Conservation (phyloP, 2,329 filamentous ascomycete species). For the Pseudopyricularia cyperi region DNA sequence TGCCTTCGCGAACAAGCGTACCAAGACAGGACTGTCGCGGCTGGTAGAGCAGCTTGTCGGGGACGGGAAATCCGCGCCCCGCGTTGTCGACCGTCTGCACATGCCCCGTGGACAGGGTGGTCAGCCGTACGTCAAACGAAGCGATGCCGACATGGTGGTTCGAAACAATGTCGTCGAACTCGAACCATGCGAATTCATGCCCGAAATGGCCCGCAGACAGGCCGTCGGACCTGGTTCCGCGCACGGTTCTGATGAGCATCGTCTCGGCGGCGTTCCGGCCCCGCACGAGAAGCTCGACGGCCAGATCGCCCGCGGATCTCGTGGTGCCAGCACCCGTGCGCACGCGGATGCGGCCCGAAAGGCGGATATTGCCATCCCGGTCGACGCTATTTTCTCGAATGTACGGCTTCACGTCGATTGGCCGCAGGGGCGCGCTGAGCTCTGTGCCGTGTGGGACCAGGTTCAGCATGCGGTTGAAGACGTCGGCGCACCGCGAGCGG, state of each 20-base stretch:
- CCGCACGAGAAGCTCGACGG: conserved; percentile 15
- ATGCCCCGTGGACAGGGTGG: conserved; percentile 11
- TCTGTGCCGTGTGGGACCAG: conserved; percentile 36
- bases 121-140: conserved; percentile 16
- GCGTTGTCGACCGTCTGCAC: not conserved
- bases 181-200: conserved; percentile 16
- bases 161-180: conserved; percentile 14
- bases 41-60: not conserved
- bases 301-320: conserved; percentile 32
- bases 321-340: conserved; percentile 29
- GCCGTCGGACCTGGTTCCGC: conserved; percentile 8
- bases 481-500: conserved; percentile 29
- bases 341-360: conserved; percentile 44
- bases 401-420: conserved; percentile 45
- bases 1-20: not conserved
- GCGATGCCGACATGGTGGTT: conserved; percentile 12
- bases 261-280: conserved; percentile 6
- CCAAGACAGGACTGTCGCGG: not conserved
- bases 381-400: conserved; percentile 12
- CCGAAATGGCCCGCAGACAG: conserved; percentile 10
- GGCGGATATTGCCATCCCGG: conserved; percentile 23
- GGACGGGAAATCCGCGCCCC: not conserved
- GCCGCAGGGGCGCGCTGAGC: conserved; percentile 33
- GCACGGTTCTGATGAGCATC: not conserved
- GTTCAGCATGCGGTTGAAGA: conserved; percentile 49